These are phyloP conservation scores for Aegilops longissima DNA, from an alignment of 176 grass and related monocot species.

Conservation along the genomic window DNA sequence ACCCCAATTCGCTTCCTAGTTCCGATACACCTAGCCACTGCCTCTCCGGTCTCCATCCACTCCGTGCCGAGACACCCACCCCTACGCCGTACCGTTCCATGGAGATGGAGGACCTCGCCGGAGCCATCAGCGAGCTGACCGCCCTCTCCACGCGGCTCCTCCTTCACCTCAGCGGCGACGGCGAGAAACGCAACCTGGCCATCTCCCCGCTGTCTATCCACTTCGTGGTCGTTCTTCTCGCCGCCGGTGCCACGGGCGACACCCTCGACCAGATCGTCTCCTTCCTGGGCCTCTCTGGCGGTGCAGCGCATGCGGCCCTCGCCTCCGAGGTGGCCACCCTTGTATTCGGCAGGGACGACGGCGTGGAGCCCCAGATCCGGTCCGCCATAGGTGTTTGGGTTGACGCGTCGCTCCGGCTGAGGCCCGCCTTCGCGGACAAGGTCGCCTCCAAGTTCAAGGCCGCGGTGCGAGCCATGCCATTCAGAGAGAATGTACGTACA, in stretches of 20 bases:
- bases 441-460: not conserved
- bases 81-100: no score
- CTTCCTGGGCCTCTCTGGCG: not conserved
- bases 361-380: not conserved
- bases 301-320: not conserved
- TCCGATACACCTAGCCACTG: no score
- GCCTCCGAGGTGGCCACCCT: not conserved
- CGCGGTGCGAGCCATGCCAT: not conserved
- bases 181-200: not conserved
- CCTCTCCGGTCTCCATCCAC: no score
- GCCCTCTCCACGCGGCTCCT: not conserved
- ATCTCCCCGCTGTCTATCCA: not conserved
- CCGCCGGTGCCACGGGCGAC: not conserved
- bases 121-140: not conserved
- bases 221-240: not conserved
- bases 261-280: slow-evolving; percentile 5
- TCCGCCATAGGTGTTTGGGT: not conserved
- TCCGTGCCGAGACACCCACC: no score
- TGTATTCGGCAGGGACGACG: not conserved
- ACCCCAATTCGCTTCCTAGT: no score
- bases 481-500: not conserved
- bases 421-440: not conserved
- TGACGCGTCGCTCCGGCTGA: not conserved
- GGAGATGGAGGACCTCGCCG: not conserved
- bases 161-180: not conserved